Evolutionary conservation across 768 basidiomycete genomes (phyloP).

Genomic region (Suillus alpinus): DNA sequence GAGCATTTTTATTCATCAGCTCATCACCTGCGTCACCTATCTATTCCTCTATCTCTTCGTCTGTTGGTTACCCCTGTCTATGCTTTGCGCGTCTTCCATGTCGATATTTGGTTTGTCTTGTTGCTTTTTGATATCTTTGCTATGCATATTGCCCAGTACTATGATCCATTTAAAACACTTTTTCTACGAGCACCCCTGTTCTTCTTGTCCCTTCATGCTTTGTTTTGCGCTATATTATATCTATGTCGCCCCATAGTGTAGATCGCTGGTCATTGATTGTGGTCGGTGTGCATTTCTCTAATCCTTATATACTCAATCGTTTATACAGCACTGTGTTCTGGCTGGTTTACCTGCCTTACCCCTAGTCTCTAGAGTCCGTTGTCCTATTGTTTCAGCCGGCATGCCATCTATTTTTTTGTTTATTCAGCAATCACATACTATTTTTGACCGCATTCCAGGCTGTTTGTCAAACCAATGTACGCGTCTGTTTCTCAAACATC

Average conservation of each 20-base stretch:
- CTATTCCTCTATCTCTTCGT: slow-evolving; percentile 24
- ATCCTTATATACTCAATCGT: slow-evolving; percentile 34
- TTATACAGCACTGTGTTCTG: slow-evolving; percentile 27
- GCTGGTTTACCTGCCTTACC: slow-evolving; percentile 1
- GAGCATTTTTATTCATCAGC: slow-evolving; percentile 16
- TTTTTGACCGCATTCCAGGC: too few species aligned
- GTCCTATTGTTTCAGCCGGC: not conserved
- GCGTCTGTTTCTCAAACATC: not conserved
- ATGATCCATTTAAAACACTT: slow-evolving; percentile 15
- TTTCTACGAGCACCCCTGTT: not conserved
- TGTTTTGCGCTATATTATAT: slow-evolving; percentile 33
- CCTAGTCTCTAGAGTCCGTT: not conserved
- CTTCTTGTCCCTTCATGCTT: slow-evolving; percentile 14
- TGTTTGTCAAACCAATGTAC: too few species aligned
- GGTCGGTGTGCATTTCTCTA: slow-evolving; percentile 25
- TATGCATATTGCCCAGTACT: slow-evolving; percentile 13
- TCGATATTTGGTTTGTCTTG: slow-evolving; percentile 22
- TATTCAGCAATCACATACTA: not conserved
- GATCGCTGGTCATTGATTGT: slow-evolving; percentile 18
- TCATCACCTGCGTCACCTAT: slow-evolving; percentile 27
- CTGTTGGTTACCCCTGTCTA: slow-evolving; percentile 26
- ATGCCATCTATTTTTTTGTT: not conserved
- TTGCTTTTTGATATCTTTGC: slow-evolving; percentile 27
- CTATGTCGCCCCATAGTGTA: slow-evolving; percentile 29
- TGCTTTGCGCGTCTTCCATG: slow-evolving; percentile 26